Evolutionary conservation across 805 yeast genomes (phyloP).

Genomic region (Pichia deserticola): DNA sequence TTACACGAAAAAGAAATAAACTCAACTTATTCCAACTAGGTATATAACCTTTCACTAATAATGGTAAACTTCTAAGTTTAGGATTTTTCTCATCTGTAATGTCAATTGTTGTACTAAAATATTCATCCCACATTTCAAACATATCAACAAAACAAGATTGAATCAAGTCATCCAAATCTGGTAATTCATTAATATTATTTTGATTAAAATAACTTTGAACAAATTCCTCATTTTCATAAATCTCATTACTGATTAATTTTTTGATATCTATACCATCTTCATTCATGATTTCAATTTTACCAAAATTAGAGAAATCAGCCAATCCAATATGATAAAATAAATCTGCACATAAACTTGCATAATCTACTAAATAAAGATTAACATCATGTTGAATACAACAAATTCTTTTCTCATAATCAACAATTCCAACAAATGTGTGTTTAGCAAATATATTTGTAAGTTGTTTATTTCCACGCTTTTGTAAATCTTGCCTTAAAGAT

Average conservation of each 20-base stretch:
- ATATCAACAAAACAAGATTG: slow-evolving; percentile 29
- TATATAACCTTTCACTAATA: slow-evolving; percentile 52
- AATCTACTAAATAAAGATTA: slow-evolving; percentile 70
- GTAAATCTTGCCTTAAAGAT: slow-evolving; percentile 46
- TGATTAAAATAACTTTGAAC: neutral
- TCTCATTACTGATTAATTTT: slow-evolving; percentile 31
- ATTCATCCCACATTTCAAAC: slow-evolving; percentile 76
- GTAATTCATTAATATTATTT: slow-evolving; percentile 6
- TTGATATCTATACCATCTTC: slow-evolving; percentile 24
- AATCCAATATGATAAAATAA: slow-evolving; percentile 78
- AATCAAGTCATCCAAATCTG: slow-evolving; percentile 11
- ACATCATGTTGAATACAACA: slow-evolving; percentile 84
- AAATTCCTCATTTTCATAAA: slow-evolving; percentile 23
- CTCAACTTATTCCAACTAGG: slow-evolving; percentile 65
- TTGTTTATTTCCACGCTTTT: slow-evolving; percentile 36
- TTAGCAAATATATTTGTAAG: slow-evolving; percentile 64
- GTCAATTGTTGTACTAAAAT: slow-evolving; percentile 51
- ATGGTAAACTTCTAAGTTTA: slow-evolving; percentile 49
- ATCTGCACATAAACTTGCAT: slow-evolving; percentile 58
- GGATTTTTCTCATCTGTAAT: slow-evolving; percentile 28
- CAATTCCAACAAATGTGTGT: slow-evolving; percentile 73
- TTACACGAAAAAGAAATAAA: slow-evolving; percentile 55
- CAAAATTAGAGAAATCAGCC: slow-evolving; percentile 76
- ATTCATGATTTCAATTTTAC: slow-evolving; percentile 38
- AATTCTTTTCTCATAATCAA: slow-evolving; percentile 61